These are phyloP conservation scores for Cornus kousa DNA, from an alignment of 148 eudicot genomes.

Conservation along the genomic window DNA sequence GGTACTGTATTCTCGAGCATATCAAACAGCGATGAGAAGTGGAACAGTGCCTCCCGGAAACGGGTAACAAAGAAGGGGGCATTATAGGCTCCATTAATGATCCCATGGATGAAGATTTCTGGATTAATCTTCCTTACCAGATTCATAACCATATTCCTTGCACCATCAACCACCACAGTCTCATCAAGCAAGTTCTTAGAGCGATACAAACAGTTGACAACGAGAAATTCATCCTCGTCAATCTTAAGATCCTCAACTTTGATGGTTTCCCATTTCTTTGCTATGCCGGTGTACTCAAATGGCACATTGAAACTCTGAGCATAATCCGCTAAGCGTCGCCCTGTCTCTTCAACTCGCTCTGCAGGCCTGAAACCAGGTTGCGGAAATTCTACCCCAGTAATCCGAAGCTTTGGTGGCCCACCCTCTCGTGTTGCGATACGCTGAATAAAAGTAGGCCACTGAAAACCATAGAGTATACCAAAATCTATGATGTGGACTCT, in stretches of 20 bases:
- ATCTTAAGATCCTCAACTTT: conserved; percentile 32
- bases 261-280: conserved; percentile 38
- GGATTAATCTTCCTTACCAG: conserved; percentile 32
- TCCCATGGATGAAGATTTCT: conserved; percentile 30
- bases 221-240: conserved; percentile 24
- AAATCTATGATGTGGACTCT: conserved; percentile 34
- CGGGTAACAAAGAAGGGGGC: conserved; percentile 38
- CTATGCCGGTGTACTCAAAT: conserved; percentile 32
- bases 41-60: conserved; percentile 34
- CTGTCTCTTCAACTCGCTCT: conserved; percentile 35
- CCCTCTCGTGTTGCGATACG: conserved; percentile 23
- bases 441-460: conserved; percentile 37
- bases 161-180: conserved; percentile 34
- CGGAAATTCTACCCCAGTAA: conserved; percentile 37
- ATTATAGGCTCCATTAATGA: conserved; percentile 28
- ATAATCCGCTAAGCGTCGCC: conserved; percentile 28
- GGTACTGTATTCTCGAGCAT: conserved; percentile 37
- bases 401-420: conserved; percentile 34
- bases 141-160: conserved; percentile 29
- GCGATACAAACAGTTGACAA: conserved; percentile 33
- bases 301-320: conserved; percentile 30
- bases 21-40: conserved; percentile 36
- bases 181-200: conserved; percentile 30
- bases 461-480: conserved; percentile 42
- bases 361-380: conserved; percentile 35